These are phyloP conservation scores for Punica granatum DNA, from an alignment of 345 rosid species.

Conservation along the genomic window DNA sequence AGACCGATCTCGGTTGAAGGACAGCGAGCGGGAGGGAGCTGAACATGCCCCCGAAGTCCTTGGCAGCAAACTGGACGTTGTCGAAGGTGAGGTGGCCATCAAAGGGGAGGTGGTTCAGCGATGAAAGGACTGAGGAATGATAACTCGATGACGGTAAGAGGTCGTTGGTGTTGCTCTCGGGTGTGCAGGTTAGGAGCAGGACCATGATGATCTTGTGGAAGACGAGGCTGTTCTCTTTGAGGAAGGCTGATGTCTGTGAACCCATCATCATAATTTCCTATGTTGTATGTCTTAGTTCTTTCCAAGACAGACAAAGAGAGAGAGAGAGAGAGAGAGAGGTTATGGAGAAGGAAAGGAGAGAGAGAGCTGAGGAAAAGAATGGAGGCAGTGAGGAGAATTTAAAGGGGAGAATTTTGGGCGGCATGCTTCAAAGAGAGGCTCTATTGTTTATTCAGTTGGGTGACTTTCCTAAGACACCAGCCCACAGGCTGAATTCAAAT, in stretches of 20 bases:
- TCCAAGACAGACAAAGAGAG: not conserved
- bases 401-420: constrained; percentile 54
- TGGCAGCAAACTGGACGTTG: constrained; percentile 52
- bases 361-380: constrained; percentile 18
- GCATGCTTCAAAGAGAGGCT: constrained; percentile 25
- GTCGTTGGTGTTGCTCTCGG: constrained; percentile 25
- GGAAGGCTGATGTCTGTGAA: constrained; percentile 29
- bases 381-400: constrained; percentile 47
- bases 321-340: not conserved
- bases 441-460: not conserved
- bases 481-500: not conserved
- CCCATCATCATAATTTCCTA: constrained; percentile 28
- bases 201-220: constrained; percentile 40
- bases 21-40: constrained; percentile 62
- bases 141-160: not conserved
- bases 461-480: not conserved
- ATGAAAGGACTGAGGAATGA: constrained; percentile 21
- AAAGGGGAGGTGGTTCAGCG: constrained; percentile 37
- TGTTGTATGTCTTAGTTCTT: not conserved
- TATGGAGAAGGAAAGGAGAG: constrained; percentile 4
- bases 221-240: constrained; percentile 31
- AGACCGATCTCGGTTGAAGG: constrained; percentile 70
- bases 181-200: constrained; percentile 51
- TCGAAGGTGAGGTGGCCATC: constrained; percentile 60
- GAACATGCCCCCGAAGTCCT: constrained; percentile 75